A percentile compares a stretch with the other conserved stretches of the same genome.
Conservation (phyloP, 208 protist genomes). For the Trypanosoma melophagium region DNA sequence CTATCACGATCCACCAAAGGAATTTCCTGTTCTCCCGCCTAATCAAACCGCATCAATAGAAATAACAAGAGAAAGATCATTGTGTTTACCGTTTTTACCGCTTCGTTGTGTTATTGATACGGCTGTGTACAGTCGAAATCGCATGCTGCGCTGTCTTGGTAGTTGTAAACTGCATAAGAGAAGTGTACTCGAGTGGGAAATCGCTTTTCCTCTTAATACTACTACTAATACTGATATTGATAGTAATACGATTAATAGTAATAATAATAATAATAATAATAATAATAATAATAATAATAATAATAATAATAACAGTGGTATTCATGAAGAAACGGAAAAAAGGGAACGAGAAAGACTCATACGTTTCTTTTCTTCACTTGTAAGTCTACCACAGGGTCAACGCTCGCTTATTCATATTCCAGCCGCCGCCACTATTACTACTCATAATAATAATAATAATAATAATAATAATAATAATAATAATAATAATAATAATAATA, state of each 20-base stretch:
- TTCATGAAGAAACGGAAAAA: too few relatives aligned
- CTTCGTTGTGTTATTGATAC: slow-evolving; percentile 72
- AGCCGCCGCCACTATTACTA: background rate
- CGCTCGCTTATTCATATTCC: background rate
- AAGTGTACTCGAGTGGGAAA: slow-evolving; percentile 40
- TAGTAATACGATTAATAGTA: background rate
- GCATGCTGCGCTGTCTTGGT: slow-evolving; percentile 75
- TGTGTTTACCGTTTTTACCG: slow-evolving; percentile 47
- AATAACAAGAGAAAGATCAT: background rate
- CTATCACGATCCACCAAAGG: slow-evolving; percentile 47
- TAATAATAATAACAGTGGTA: background rate
- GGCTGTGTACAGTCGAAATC: slow-evolving; percentile 81
- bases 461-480: background rate
- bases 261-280: too few relatives aligned
- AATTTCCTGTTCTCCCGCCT: slow-evolving; percentile 15
- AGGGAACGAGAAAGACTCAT: too few relatives aligned
- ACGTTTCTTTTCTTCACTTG: slow-evolving; percentile 12
- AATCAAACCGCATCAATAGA: background rate
- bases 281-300: background rate
- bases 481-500: background rate
- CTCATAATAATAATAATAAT: background rate
- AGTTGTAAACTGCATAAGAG: slow-evolving; percentile 77
- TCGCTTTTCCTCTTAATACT: background rate
- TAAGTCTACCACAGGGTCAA: slow-evolving; percentile 5
- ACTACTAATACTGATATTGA: background rate